Evolutionary conservation across 495 filamentous ascomycete species (phyloP).

Genomic region (Trichoderma parareesei): DNA sequence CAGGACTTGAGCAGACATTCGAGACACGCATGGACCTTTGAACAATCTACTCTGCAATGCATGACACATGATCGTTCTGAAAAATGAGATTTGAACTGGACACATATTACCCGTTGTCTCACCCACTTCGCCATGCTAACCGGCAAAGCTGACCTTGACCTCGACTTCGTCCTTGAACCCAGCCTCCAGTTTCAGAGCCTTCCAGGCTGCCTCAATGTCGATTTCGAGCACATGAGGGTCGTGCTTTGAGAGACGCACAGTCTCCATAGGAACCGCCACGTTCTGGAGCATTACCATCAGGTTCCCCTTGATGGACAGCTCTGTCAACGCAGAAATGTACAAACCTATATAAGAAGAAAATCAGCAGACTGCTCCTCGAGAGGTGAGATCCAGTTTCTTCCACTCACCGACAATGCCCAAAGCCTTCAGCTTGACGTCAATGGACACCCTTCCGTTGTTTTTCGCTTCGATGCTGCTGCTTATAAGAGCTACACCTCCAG

Average conservation of each 20-base stretch:
- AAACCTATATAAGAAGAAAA: slow-evolving; percentile 37
- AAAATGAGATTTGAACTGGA: background rate
- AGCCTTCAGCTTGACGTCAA: slow-evolving; percentile 67
- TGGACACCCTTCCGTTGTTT: slow-evolving; percentile 50
- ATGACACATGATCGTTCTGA: background rate
- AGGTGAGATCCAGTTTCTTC: background rate
- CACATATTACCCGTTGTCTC: background rate
- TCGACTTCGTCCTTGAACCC: slow-evolving; percentile 82
- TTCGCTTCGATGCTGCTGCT: slow-evolving; percentile 46
- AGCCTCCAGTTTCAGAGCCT: slow-evolving; percentile 56
- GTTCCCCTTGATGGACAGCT: slow-evolving; percentile 50
- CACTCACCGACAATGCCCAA: slow-evolving; percentile 67
- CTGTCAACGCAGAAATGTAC: slow-evolving; percentile 59
- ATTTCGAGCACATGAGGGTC: slow-evolving; percentile 60
- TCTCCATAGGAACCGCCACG: slow-evolving; percentile 54
- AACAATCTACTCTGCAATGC: background rate
- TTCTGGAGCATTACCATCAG: slow-evolving; percentile 74
- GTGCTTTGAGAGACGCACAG: slow-evolving; percentile 50
- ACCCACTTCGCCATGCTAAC: background rate
- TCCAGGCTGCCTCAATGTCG: slow-evolving; percentile 73
- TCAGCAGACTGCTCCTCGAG: background rate
- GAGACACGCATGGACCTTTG: background rate
- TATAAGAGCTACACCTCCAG: slow-evolving; percentile 70
- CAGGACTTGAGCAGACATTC: background rate
- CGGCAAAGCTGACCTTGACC: slow-evolving; percentile 53